Evolutionary conservation across 2,329 filamentous ascomycete species (phyloP).

Genomic region (Fusarium zealandicum): DNA sequence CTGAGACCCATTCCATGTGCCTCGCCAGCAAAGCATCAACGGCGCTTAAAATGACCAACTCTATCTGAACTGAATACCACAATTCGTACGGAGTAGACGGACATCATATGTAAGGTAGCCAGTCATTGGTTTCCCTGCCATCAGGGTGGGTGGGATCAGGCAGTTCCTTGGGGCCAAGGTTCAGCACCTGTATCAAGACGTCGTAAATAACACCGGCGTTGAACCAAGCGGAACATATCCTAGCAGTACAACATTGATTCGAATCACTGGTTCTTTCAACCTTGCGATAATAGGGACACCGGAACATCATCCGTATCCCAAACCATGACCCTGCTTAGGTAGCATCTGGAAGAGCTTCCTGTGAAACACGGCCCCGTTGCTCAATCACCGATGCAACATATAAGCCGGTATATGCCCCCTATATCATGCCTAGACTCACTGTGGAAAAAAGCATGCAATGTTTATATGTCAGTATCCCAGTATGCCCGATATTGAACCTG

Average conservation of each 20-base stretch:
- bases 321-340: background rate
- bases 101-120: too few species aligned
- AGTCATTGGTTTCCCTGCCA: constrained; percentile 8
- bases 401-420: constrained; percentile 1
- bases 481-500: too few species aligned
- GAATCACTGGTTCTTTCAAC: background rate
- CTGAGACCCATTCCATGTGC: too few species aligned
- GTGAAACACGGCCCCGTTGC: constrained; percentile 18
- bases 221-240: constrained; percentile 8
- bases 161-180: background rate
- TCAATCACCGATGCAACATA: constrained; percentile 17
- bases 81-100: too few species aligned
- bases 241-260: background rate
- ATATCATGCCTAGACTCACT: constrained; percentile 1
- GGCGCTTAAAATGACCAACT: too few species aligned
- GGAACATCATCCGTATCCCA: background rate
- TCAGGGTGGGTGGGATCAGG: constrained; percentile 7
- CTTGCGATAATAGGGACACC: background rate
- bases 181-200: background rate
- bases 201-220: background rate
- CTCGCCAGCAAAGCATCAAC: too few species aligned
- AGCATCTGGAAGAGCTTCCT: background rate
- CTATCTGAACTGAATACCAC: too few species aligned
- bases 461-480: too few species aligned
- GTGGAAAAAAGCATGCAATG: background rate